These are phyloP conservation scores for Paraconiothyrium brasiliense DNA, from an alignment of 2,329 filamentous ascomycete genomes.

Conservation along the genomic window DNA sequence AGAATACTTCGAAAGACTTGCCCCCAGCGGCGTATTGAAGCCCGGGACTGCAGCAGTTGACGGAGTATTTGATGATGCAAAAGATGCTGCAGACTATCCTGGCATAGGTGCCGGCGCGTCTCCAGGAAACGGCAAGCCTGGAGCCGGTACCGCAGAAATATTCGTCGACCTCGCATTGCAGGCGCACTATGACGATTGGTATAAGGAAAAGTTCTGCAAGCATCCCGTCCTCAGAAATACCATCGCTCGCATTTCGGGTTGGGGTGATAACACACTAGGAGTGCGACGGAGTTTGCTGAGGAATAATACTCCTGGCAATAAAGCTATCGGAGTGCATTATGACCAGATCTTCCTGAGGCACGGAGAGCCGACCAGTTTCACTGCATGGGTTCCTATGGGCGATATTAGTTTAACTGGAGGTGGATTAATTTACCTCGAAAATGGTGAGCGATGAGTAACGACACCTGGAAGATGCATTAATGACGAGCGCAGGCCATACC, in stretches of 20 bases:
- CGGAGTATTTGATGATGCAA: conserved; percentile 62
- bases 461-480: conserved; percentile 3
- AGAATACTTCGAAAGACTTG: conserved; percentile 63
- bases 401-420: conserved; percentile 64
- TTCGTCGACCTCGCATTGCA: conserved; percentile 63
- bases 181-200: conserved; percentile 58
- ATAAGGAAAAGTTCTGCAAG: conserved; percentile 64
- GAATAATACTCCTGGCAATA: conserved; percentile 66
- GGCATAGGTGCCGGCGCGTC: conserved; percentile 64
- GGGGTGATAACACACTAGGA: conserved; percentile 60
- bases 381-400: conserved; percentile 67
- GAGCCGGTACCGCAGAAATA: conserved; percentile 50
- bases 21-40: conserved; percentile 65
- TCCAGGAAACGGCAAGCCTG: conserved; percentile 57
- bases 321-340: conserved; percentile 69
- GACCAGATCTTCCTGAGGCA: conserved; percentile 67
- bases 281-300: conserved; percentile 62
- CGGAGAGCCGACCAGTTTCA: conserved; percentile 64
- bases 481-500: conserved; percentile 44
- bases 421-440: conserved; percentile 68
- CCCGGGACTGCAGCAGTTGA: conserved; percentile 61
- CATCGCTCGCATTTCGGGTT: conserved; percentile 62
- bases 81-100: conserved; percentile 57
- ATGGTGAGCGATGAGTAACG: conserved; percentile 38
- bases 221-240: conserved; percentile 62